Evolutionary conservation across 768 basidiomycete genomes (phyloP), one percentile per base, ranked within the genome.

Genomic region (Collybia sordida): DNA sequence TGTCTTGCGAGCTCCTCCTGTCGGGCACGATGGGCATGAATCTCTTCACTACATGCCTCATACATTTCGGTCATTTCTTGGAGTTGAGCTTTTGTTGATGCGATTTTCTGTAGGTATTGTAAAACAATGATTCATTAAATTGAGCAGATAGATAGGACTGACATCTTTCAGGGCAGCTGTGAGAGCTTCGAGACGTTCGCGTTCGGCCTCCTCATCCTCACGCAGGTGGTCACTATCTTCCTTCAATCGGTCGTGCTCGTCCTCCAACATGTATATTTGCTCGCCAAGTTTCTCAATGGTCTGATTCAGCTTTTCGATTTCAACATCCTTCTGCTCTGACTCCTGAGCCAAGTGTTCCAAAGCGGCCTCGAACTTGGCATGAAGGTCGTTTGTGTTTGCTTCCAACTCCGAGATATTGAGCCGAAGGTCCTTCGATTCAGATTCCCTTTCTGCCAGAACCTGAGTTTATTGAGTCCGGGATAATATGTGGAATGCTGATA

Each of bases 241-340:
- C 60, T 79, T 83, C 43, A 88, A 64, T 24, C 81, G 75, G 53
- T 95, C 92, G 46, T 85, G 81, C 60, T 93, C 88, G 52, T 96
- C 92, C 62, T 98, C 96, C 1, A 96, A 79, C 38, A 82, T 72
- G 65, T 89, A 93, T 7, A 97, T 80, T 47, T 85, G 82, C 52
- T 90, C 85, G 4, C 90, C 82, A 39, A 96, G 80, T 51, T 79
- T 82, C 61, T 93, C 86, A 19, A 96, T 83, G 37, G 94, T 88
- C 37, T 80, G 72, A 56, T 88, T 90, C 36, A 90, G 74, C 15
- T 75, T 72, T 44, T 86, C 79, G 35, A 93, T 79, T 65, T 94
- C 89, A 1, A 71, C 79, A 43, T 94, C 92, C 67, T 90, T 91
- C 58, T 85, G 83, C 7, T 86, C 86, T 2, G 85, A 76, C 50